Evolutionary conservation across 106 monocot genomes (phyloP).

Genomic region (Dioscorea dumetorum): DNA sequence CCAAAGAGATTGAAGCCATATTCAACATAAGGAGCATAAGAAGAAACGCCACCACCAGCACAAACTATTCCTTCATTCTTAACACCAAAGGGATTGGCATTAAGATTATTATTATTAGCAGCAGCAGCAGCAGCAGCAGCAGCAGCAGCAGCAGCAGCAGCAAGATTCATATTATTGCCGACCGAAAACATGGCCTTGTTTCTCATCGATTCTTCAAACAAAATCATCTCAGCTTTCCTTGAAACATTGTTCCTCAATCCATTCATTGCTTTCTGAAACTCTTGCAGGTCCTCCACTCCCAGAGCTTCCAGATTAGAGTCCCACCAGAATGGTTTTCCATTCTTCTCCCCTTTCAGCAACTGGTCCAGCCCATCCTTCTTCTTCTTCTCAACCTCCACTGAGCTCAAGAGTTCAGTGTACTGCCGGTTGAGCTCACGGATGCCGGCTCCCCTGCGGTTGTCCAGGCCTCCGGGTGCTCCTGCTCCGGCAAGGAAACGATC

Average conservation of each 20-base stretch:
- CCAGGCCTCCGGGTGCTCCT: background rate
- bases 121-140: background rate
- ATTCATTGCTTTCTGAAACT: slow-evolving; percentile 2
- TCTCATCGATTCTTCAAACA: background rate
- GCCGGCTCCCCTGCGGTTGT: background rate
- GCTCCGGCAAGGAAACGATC: slow-evolving; percentile 8
- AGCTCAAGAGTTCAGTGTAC: slow-evolving; percentile 12
- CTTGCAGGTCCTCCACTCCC: slow-evolving; percentile 8
- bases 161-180: background rate
- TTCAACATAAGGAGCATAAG: background rate
- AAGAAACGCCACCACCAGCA: background rate
- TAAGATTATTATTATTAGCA: background rate
- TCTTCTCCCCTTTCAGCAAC: slow-evolving; percentile 4
- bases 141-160: background rate
- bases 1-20: background rate
- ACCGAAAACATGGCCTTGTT: background rate
- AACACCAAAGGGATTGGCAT: background rate
- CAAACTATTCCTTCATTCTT: background rate
- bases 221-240: slow-evolving; percentile 13
- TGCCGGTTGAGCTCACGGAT: slow-evolving; percentile 19
- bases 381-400: slow-evolving; percentile 16
- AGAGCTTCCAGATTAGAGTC: slow-evolving; percentile 15
- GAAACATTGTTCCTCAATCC: slow-evolving; percentile 14
- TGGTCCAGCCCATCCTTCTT: slow-evolving; percentile 8
- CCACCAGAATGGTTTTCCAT: slow-evolving; percentile 5